Percentiles rank a stretch among this genome's conserved stretches.
Conservation (phyloP, 495 filamentous ascomycete genomes). For the Penicillium nucicola region DNA sequence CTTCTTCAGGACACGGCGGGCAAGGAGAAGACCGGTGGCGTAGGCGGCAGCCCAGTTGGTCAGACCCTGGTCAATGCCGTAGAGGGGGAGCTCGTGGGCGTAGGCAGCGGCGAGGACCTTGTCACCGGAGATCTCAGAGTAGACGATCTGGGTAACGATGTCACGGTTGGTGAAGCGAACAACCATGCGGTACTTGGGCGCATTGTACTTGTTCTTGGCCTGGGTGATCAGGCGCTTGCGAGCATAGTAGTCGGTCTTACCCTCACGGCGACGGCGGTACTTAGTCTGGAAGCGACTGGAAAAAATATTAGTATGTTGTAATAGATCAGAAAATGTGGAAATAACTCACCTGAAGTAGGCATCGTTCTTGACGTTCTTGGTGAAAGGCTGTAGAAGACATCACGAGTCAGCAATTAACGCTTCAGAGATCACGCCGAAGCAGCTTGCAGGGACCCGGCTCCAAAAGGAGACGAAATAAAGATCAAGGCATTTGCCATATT, state of each 20-base stretch:
- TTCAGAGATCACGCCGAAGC: slow-evolving; percentile 90
- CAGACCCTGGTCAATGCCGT: slow-evolving; percentile 95
- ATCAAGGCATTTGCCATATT: slow-evolving; percentile 15
- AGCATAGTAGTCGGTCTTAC: slow-evolving; percentile 99
- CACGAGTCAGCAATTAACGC: slow-evolving; percentile 98
- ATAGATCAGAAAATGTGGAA: slow-evolving; percentile 5
- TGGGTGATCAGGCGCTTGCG: slow-evolving; percentile 99
- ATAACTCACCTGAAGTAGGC: slow-evolving; percentile 89
- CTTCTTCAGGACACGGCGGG: slow-evolving; percentile 94
- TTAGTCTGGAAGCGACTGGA: slow-evolving; percentile 97
- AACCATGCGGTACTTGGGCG: slow-evolving; percentile 98
- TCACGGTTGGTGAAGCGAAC: slow-evolving; percentile 99
- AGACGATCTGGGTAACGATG: slow-evolving; percentile 96
- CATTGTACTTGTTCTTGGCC: slow-evolving; percentile 99
- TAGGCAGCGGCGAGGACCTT: slow-evolving; percentile 93
- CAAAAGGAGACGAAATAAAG: slow-evolving; percentile 16
- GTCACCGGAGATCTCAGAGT: slow-evolving; percentile 94
- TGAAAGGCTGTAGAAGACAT: slow-evolving; percentile 70
- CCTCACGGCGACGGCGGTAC: slow-evolving; percentile 93
- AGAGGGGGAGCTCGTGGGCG: slow-evolving; percentile 94
- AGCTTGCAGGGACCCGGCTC: slow-evolving; percentile 86
- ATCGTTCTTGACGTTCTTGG: slow-evolving; percentile 93
- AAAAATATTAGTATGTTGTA: slow-evolving; percentile 15
- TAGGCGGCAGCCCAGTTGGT: slow-evolving; percentile 99
- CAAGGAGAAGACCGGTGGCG: slow-evolving; percentile 91